These are phyloP conservation scores for Cytospora piceae DNA, from an alignment of 2,329 filamentous ascomycete genomes.

Conservation along the genomic window DNA sequence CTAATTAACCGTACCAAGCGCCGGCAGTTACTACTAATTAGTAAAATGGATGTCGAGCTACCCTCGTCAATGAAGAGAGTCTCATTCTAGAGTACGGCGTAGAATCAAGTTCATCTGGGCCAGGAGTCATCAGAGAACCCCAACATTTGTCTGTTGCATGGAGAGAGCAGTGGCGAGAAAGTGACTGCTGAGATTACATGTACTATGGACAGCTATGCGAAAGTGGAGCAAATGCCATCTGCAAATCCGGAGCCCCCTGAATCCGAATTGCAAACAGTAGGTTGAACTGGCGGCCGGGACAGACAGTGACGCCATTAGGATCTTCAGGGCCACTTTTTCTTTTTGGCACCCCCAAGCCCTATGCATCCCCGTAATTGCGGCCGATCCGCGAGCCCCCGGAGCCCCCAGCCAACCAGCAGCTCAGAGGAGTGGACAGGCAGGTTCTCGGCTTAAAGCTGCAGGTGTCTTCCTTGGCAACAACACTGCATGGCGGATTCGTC, in stretches of 20 bases:
- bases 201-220: neutral
- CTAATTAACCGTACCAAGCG: neutral
- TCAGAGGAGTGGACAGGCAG: slow-evolving; percentile 11
- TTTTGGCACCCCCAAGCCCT: neutral
- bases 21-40: neutral
- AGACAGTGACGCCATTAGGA: slow-evolving; percentile 4
- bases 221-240: slow-evolving; percentile 8
- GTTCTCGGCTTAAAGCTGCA: slow-evolving; percentile 12
- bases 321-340: neutral
- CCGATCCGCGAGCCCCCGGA: slow-evolving; percentile 1
- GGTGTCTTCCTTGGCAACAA: slow-evolving; percentile 7
- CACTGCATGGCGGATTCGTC: slow-evolving; percentile 8
- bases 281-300: neutral
- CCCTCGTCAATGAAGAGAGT: neutral
- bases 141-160: neutral
- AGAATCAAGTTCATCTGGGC: neutral
- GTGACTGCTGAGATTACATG: neutral
- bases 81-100: neutral
- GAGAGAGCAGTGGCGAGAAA: neutral
- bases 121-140: too few species aligned
- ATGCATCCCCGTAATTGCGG: neutral
- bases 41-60: neutral
- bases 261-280: neutral
- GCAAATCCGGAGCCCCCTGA: neutral
- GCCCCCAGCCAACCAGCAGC: neutral